Evolutionary conservation across 495 filamentous ascomycete species (phyloP).

Genomic region (Podospora pseudopauciseta): DNA sequence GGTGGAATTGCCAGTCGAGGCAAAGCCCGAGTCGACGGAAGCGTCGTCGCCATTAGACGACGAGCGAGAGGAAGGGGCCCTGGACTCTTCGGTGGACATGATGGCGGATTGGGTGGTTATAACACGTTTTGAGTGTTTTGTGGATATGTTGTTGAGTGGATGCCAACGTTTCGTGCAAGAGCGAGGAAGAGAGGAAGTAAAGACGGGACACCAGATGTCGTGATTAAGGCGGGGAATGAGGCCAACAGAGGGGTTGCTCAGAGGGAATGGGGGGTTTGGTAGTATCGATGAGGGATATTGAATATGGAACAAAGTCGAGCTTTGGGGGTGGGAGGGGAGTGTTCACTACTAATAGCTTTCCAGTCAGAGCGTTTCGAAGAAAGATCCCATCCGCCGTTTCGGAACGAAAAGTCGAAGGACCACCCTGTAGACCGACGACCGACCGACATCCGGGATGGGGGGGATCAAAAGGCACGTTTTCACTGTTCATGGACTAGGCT

Average conservation of each 20-base stretch:
- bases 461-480: constrained; percentile 1
- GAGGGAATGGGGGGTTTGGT: constrained; percentile 3
- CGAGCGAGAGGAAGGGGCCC: constrained; percentile 29
- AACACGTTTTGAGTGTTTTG: background rate
- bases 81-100: constrained; percentile 29
- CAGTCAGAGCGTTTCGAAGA: constrained; percentile 17
- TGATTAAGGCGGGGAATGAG: constrained; percentile 6
- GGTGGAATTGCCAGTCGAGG: constrained; percentile 61
- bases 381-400: constrained; percentile 11
- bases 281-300: constrained; percentile 18
- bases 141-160: constrained; percentile 2
- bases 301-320: constrained; percentile 9
- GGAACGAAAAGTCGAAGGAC: constrained; percentile 1
- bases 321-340: constrained; percentile 15
- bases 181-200: background rate
- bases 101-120: constrained; percentile 15
- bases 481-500: constrained; percentile 2
- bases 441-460: background rate
- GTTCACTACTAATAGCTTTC: constrained; percentile 26
- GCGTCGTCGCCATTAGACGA: constrained; percentile 37
- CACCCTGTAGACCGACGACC: constrained; percentile 6
- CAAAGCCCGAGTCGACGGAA: constrained; percentile 83
- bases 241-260: background rate
- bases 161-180: background rate
- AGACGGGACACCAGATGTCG: background rate